Base-by-base conservation (phyloP, 306 rosid genomes). In the Leucaena leucocephala region DNA sequence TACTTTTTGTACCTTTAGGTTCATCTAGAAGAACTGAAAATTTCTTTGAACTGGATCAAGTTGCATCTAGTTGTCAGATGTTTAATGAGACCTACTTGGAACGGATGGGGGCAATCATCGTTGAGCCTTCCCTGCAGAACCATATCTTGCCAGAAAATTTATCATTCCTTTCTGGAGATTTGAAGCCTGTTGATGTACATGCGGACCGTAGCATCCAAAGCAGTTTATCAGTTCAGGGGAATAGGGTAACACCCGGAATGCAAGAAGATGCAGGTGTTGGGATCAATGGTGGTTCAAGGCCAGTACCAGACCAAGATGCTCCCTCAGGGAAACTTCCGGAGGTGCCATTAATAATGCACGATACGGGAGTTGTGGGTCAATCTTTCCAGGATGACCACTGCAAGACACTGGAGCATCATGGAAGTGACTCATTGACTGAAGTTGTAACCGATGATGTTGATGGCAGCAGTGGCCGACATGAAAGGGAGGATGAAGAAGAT, bases 21-120 rank as follows among this genome's bases (percentile, higher is more conserved):
- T 91, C 98, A 39, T 94, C 97, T 78, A 91, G 98, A 85, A 91
- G 98, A 86, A 90, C 81, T 75, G 98, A 91, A 75, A 89, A 86
- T 89, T 79, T 89, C 42, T 79, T 90, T 43, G 97, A 94, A 81
- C 81, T 94, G 36, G 96, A 91, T 79, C 98, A 90, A 69, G 81
- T 89, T 76, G 79, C 87, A 70, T 76, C 90, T 40, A 75, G 76
- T 74, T 87, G 62, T 58, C 94, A 82, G 76, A 82, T 83, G 71
- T 75, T 84, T 65, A 85, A 84, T 78, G 89, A 87, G 63, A 78
- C 84, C 68, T 86, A 84, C 80, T 75, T 46, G 10, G 97, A 90
- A 85, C 89, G 90, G 67, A 80, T 82, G 83, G 89, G 81, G 45
- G 67, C 77, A 77, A 73, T 58, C 80, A 75, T 52, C 61, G 70